Percentiles rank a stretch among this genome's conserved stretches.
Evolutionary conservation across 495 filamentous ascomycete genomes (phyloP).

Genomic region (Podospora tetraspora): DNA sequence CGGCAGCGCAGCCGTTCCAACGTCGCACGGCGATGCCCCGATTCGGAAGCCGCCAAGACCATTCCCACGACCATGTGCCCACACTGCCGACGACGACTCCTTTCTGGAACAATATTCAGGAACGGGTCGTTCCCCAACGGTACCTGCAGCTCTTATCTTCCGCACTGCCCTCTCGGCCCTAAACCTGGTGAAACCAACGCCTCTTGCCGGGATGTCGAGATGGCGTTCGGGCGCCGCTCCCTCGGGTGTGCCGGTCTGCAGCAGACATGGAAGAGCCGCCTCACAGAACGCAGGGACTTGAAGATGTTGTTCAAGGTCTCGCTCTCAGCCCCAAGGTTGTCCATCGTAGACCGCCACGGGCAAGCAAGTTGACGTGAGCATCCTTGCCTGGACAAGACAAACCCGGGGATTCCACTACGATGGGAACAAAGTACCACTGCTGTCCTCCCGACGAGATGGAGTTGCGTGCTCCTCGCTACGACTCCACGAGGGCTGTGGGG

Average conservation of each 20-base stretch:
- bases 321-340: not conserved
- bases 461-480: not conserved
- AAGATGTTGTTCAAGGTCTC: not conserved
- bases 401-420: not conserved
- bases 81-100: not conserved
- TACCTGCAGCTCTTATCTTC: not conserved
- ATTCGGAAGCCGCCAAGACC: not conserved
- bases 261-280: not conserved
- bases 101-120: not conserved
- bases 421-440: not conserved
- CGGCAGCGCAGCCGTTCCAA: not conserved
- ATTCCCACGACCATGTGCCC: not conserved
- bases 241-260: not conserved
- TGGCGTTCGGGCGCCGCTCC: not conserved
- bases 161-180: not conserved
- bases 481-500: not conserved
- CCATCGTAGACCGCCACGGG: not conserved
- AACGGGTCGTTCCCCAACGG: not conserved
- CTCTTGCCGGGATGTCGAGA: not conserved
- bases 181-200: not conserved
- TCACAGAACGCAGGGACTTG: not conserved
- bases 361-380: not conserved
- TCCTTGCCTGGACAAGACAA: not conserved
- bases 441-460: not conserved
- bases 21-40: not conserved